phyloP scores from a whole-genome alignment of 371 early-diverging fungal species.

The Dichotomocladium elegans region DNA sequence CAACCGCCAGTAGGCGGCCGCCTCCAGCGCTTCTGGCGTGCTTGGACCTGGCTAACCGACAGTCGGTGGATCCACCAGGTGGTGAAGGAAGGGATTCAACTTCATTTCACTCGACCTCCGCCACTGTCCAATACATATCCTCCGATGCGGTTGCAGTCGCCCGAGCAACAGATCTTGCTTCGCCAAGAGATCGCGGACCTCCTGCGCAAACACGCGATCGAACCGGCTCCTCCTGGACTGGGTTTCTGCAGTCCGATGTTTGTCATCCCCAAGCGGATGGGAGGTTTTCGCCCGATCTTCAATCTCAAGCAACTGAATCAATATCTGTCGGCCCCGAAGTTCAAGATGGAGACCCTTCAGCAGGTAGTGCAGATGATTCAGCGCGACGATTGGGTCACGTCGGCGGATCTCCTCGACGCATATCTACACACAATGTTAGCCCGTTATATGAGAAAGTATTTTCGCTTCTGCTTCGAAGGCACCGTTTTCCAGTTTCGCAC shows the following conservation, averaged over 20 bases:
- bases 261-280: slow-evolving; percentile 18
- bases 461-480: slow-evolving; percentile 19
- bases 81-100: not conserved
- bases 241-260: slow-evolving; percentile 17
- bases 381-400: slow-evolving; percentile 11
- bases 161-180: not conserved
- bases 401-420: slow-evolving; percentile 8
- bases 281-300: slow-evolving; percentile 16
- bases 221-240: not conserved
- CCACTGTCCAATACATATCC: not conserved
- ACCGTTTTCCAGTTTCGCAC: slow-evolving; percentile 22
- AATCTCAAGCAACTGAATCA: slow-evolving; percentile 20
- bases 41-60: not conserved
- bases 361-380: slow-evolving; percentile 11
- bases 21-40: not conserved
- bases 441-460: slow-evolving; percentile 9
- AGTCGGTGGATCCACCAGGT: not conserved
- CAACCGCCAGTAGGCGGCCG: not conserved
- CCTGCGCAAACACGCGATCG: not conserved
- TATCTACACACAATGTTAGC: slow-evolving; percentile 21
- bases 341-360: slow-evolving; percentile 23
- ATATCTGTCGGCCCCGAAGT: slow-evolving; percentile 5
- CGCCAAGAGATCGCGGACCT: slow-evolving; percentile 3
- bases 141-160: not conserved
- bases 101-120: not conserved